Conservation (phyloP, 1,284 basidiomycete genomes). For the Hemileia vastatrix region DNA sequence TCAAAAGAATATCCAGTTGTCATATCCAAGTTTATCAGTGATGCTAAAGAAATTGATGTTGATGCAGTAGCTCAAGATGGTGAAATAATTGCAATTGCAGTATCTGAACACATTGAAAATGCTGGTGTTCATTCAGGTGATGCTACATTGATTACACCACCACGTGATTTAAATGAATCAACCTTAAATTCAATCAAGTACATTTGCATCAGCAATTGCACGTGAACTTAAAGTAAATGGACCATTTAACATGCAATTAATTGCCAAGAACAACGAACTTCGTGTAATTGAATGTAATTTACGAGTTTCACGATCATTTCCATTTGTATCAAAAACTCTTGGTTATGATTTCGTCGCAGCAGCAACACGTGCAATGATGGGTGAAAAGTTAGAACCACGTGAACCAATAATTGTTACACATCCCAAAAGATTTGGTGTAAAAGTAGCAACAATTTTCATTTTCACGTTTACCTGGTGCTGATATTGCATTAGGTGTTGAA, state of each 20-base stretch:
- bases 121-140: conserved; percentile 97
- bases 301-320: conserved; percentile 93
- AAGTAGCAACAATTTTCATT: conserved; percentile 99
- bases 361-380: conserved; percentile 96
- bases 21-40: conserved; percentile 97
- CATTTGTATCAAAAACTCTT: conserved; percentile 96
- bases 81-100: conserved; percentile 97
- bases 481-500: conserved; percentile 95
- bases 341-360: conserved; percentile 94
- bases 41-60: conserved; percentile 99
- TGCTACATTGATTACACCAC: conserved; percentile 92
- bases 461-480: conserved; percentile 84
- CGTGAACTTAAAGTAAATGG: conserved; percentile 94
- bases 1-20: conserved; percentile 96
- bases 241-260: conserved; percentile 99
- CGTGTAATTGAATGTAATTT: conserved; percentile 99
- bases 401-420: conserved; percentile 73
- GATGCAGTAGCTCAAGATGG: conserved; percentile 94
- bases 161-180: conserved; percentile 91
- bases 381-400: conserved; percentile 75
- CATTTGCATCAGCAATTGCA: conserved; percentile 91
- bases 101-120: conserved; percentile 98
- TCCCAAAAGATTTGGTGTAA: conserved; percentile 95
- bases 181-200: conserved; percentile 90
- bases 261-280: conserved; percentile 99